Base-by-base conservation (phyloP, 2,329 filamentous ascomycete genomes). In the Hawksworthiomyces lignivorus region DNA sequence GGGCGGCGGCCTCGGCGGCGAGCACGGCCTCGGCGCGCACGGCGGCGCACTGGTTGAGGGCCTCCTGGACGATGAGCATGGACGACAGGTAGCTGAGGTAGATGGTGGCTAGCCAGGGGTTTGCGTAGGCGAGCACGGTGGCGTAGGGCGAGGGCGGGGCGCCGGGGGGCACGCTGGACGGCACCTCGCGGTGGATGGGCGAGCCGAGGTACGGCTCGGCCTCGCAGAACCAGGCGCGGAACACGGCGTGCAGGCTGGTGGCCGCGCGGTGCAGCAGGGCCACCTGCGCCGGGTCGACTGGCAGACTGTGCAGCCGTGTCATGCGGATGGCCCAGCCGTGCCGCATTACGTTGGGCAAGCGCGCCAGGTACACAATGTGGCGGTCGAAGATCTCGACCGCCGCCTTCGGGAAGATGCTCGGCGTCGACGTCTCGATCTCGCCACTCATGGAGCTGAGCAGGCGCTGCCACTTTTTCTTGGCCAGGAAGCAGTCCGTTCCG, bases 1-100 rank as follows among this genome's bases (percentile, higher is more conserved):
- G 8, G 8, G 8, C 8, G 8, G 24, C 24, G 24, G 12, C 24
- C 8, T 8, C 24, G 8, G 8, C 24, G 24, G 24, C 24, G 8
- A 8, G 24, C 8, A 12, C 24, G 24, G 24, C 22, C 14, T 36
- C 42, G 12, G 20, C 32, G 4, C 26, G 35, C 32, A 39, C 39
- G 21, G 54, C 41, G n/a, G 50, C 49, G 42, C 62, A 65, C 39
- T 59, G 54, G 17, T 56, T 54, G 36, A 67, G 35, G 7, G 52
- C 54, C 45, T 63, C 62, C 40, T 68, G 59, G 26, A 68, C 48
- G 37, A 68, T 59, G n/a, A 66, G 51, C 51, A 63, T 52, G 28
- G 57, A 61, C 7, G 63, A 60, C 60, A 62, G 63, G 45, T 61
- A 64, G 17, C 53, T 55, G 47, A 65, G 51, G 32, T 58, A 54